Evolutionary conservation across 495 filamentous ascomycete genomes (phyloP).

Genomic region (Cercophora sp.): DNA sequence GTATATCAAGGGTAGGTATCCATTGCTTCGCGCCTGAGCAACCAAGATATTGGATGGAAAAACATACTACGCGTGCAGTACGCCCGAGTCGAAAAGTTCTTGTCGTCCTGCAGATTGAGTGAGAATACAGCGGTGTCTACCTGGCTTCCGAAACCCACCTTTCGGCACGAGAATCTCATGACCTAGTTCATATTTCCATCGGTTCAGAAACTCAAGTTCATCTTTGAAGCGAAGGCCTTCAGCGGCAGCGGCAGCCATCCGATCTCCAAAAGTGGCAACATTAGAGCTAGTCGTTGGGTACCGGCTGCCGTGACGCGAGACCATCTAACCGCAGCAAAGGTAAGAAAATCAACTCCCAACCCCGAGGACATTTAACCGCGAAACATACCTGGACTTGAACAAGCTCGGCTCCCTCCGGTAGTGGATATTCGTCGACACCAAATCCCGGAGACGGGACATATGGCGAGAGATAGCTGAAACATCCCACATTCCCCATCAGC

Average conservation of each 20-base stretch:
- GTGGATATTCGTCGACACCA: conserved; percentile 53
- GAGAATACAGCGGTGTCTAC: too few relatives aligned
- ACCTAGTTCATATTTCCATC: conserved; percentile 71
- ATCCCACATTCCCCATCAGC: too few relatives aligned
- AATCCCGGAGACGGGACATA: conserved; percentile 47
- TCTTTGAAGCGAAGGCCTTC: conserved; percentile 51
- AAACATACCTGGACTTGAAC: conserved; percentile 55
- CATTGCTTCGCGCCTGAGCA: too few relatives aligned
- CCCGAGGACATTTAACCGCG: too few relatives aligned
- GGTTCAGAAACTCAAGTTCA: conserved; percentile 55
- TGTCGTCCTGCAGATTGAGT: too few relatives aligned
- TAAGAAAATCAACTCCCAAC: too few relatives aligned
- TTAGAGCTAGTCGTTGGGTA: conserved; percentile 64
- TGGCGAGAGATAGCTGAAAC: conserved; percentile 34
- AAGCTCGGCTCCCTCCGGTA: conserved; percentile 53
- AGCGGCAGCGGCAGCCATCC: conserved; percentile 53
- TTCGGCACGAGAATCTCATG: conserved; percentile 56
- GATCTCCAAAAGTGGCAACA: conserved; percentile 48
- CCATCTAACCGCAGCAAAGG: too few relatives aligned
- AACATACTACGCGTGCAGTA: conserved; percentile 57
- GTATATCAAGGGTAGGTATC: too few relatives aligned
- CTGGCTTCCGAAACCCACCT: too few relatives aligned
- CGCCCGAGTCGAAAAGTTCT: conserved; percentile 69
- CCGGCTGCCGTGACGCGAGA: conserved; percentile 76
- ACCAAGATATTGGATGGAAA: too few relatives aligned